phyloP scores from a whole-genome alignment of 345 rosid genomes.

The Hibiscus mutabilis region DNA sequence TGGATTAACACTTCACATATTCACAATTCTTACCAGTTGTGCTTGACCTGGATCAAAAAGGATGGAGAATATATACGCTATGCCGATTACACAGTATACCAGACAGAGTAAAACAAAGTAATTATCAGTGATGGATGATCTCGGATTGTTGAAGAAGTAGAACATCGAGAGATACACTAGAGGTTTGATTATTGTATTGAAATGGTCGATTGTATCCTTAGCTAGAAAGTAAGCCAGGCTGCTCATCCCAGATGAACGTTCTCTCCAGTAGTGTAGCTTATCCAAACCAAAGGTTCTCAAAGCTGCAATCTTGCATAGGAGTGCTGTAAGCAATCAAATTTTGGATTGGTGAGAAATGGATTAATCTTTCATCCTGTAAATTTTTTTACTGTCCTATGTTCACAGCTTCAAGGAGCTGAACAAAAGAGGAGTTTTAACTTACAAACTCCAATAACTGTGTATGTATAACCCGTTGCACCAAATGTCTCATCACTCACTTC shows the following conservation, averaged over 20 bases:
- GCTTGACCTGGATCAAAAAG: conserved; percentile 82
- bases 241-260: conserved; percentile 89
- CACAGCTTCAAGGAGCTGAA: neutral
- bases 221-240: conserved; percentile 86
- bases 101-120: conserved; percentile 73
- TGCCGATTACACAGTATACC: conserved; percentile 90
- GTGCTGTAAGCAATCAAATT: conserved; percentile 49
- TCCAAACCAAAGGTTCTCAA: conserved; percentile 86
- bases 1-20: neutral
- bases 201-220: conserved; percentile 87
- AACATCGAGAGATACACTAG: conserved; percentile 91
- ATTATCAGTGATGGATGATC: conserved; percentile 71
- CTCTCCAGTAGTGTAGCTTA: conserved; percentile 94
- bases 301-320: conserved; percentile 87
- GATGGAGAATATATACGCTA: conserved; percentile 77
- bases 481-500: conserved; percentile 98
- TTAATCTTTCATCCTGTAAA: neutral
- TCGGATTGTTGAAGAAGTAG: conserved; percentile 96
- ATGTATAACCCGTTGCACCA: conserved; percentile 83
- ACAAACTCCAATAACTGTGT: conserved; percentile 95
- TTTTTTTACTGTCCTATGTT: neutral
- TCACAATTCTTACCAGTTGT: conserved; percentile 60
- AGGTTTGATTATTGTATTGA: conserved; percentile 84
- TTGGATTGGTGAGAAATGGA: neutral
- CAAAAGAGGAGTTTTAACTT: conserved; percentile 31